Evolutionary conservation across 129 eudicot genomes (phyloP).

Genomic region (Helichrysum umbraculigerum): DNA sequence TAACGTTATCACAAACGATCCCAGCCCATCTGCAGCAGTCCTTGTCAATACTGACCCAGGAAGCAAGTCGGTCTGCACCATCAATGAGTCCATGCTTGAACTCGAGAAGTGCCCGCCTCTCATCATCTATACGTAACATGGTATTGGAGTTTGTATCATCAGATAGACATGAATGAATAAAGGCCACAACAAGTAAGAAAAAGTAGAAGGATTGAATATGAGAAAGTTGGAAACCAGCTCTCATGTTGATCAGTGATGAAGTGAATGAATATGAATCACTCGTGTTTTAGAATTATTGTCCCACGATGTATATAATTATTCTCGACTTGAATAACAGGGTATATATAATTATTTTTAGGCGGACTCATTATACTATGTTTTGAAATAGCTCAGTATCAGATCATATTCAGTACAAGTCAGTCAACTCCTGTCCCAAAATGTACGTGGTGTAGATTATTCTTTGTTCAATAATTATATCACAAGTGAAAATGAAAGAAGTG

Average conservation of each 20-base stretch:
- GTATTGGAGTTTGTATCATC: background rate
- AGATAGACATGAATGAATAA: constrained; percentile 4
- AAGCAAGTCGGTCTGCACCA: constrained; percentile 20
- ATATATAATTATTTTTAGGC: too few species aligned
- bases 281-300: background rate
- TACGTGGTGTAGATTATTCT: background rate
- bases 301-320: background rate
- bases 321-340: background rate
- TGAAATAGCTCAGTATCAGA: background rate
- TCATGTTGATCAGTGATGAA: background rate
- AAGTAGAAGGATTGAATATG: background rate
- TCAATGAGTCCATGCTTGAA: constrained; percentile 27
- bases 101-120: constrained; percentile 30
- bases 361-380: too few species aligned
- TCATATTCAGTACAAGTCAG: background rate
- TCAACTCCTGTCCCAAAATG: background rate
- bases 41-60: constrained; percentile 14
- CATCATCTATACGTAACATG: constrained; percentile 20
- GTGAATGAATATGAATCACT: background rate
- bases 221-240: background rate
- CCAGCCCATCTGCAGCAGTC: constrained; percentile 40
- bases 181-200: background rate
- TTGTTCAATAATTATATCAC: background rate
- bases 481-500: background rate
- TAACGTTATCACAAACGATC: constrained; percentile 26